These are phyloP conservation scores for Fragosphaeria purpurea DNA, from an alignment of 2,329 filamentous ascomycete species.

Conservation along the genomic window DNA sequence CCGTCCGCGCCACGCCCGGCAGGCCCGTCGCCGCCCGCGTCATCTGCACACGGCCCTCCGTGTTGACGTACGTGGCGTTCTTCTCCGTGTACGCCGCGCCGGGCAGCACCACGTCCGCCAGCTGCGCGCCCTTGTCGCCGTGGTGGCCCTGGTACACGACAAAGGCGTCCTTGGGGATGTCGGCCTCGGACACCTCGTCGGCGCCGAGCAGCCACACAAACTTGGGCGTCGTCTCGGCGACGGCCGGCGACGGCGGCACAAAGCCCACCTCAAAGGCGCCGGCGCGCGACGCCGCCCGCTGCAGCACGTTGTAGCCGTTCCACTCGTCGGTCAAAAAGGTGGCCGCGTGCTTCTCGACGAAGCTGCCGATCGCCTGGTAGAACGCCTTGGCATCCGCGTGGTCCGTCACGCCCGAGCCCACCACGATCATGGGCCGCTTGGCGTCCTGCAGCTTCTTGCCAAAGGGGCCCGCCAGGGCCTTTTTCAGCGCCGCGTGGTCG, in stretches of 20 bases:
- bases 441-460: conserved; percentile 85
- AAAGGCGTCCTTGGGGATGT: conserved; percentile 92
- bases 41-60: conserved; percentile 91
- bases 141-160: conserved; percentile 98
- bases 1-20: conserved; percentile 81
- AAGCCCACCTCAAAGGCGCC: conserved; percentile 96
- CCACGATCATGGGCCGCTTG: conserved; percentile 91
- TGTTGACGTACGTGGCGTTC: conserved; percentile 92
- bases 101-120: conserved; percentile 88
- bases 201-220: conserved; percentile 95
- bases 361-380: conserved; percentile 81
- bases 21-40: conserved; percentile 81
- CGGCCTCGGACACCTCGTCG: conserved; percentile 74
- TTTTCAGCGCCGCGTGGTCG: conserved; percentile 71
- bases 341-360: conserved; percentile 84
- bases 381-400: conserved; percentile 85
- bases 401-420: conserved; percentile 86
- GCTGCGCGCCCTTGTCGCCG: conserved; percentile 83
- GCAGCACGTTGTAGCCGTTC: conserved; percentile 96
- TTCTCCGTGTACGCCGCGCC: conserved; percentile 97
- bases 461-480: conserved; percentile 73
- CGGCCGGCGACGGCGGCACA: conserved; percentile 69
- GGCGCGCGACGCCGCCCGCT: conserved; percentile 82
- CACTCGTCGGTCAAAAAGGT: conserved; percentile 86
- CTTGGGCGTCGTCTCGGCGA: conserved; percentile 80